phyloP scores from a whole-genome alignment of 176 grass and related monocot species.

The Lolium multiflorum region DNA sequence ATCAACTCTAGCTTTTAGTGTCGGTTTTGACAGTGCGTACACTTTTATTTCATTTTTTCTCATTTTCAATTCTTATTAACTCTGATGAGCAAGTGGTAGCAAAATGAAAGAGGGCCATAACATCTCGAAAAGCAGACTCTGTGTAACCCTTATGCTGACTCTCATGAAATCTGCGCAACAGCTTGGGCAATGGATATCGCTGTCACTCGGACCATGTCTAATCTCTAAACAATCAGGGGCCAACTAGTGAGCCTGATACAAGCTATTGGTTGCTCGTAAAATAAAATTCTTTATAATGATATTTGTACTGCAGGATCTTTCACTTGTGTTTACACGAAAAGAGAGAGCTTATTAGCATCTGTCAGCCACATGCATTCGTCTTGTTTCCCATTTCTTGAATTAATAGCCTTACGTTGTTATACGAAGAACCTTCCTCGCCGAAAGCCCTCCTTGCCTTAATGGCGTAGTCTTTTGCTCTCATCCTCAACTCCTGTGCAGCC shows the following conservation, averaged over 20 bases:
- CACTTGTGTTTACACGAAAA: not conserved
- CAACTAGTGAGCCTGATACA: conserved; percentile 1
- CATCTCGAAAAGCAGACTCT: conserved; percentile 12
- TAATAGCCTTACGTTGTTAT: conserved; percentile 47
- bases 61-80: not conserved
- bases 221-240: not conserved
- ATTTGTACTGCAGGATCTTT: not conserved
- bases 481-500: conserved; percentile 52
- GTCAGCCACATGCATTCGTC: conserved; percentile 13
- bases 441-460: conserved; percentile 60
- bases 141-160: not conserved
- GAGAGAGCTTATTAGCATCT: not conserved
- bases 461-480: conserved; percentile 46
- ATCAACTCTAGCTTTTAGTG: not conserved
- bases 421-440: conserved; percentile 65
- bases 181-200: not conserved
- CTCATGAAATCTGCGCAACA: conserved; percentile 28
- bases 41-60: conserved; percentile 25
- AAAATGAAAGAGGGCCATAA: conserved; percentile 1
- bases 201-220: conserved; percentile 18
- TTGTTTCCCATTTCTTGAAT: conserved; percentile 50
- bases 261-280: not conserved
- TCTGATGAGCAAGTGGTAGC: not conserved
- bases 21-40: not conserved
- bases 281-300: not conserved